Conservation (phyloP, 768 basidiomycete species). For the Coprinellus aureogranulatus region DNA sequence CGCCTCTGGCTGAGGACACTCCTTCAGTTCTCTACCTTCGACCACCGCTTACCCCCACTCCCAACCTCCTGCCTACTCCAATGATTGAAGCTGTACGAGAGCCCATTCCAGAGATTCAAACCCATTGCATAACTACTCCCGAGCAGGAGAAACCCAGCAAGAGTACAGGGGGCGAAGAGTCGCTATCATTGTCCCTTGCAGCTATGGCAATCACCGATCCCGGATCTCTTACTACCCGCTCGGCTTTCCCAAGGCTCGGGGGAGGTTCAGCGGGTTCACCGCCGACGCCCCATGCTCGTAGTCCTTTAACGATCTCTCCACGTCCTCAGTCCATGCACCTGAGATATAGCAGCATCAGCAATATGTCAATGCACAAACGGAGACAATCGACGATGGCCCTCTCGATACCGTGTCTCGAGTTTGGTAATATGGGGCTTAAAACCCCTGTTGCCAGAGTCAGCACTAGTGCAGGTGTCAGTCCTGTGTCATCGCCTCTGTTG, state of each 20-base stretch:
- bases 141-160: not conserved
- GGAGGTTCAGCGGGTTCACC: not conserved
- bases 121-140: slow-evolving; percentile 1
- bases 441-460: not conserved
- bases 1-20: not conserved
- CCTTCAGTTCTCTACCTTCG: not conserved
- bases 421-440: not conserved
- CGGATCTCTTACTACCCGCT: not conserved
- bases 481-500: not conserved
- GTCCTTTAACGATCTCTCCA: not conserved
- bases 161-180: not conserved
- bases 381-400: slow-evolving; percentile 7
- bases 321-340: not conserved
- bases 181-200: slow-evolving; percentile 4
- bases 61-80: not conserved
- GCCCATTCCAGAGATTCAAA: slow-evolving; percentile 2
- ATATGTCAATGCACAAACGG: not conserved
- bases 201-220: slow-evolving; percentile 2
- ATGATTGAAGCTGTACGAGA: slow-evolving; percentile 6
- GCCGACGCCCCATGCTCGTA: not conserved
- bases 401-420: not conserved
- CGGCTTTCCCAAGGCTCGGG: not conserved
- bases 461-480: not conserved
- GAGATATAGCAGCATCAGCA: not conserved
- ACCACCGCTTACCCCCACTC: not conserved